phyloP scores from a whole-genome alignment of 2,329 filamentous ascomycete species.

The Nigrograna mackinnonii region DNA sequence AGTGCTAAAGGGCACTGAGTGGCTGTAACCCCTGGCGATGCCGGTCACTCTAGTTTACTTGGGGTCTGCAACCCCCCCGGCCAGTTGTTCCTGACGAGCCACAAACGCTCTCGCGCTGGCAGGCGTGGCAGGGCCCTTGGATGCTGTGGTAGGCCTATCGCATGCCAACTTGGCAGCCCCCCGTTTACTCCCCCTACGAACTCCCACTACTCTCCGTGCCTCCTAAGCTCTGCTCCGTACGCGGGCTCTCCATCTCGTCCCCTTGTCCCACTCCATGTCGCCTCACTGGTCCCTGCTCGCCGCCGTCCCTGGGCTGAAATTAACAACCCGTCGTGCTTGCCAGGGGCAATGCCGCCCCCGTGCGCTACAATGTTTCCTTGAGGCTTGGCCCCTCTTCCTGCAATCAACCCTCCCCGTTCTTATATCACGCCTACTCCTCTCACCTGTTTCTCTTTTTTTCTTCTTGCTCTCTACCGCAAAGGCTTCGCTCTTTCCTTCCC shows the following conservation, averaged over 20 bases:
- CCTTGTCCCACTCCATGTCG: slow-evolving; percentile 8
- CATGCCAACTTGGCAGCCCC: too few species aligned
- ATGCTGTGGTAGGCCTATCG: too few species aligned
- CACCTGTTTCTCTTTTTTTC: slow-evolving; percentile 9
- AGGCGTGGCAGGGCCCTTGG: too few species aligned
- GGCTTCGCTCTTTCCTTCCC: slow-evolving; percentile 32
- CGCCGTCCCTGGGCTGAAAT: slow-evolving; percentile 36
- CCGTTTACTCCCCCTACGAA: too few species aligned
- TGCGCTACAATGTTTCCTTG: slow-evolving; percentile 15
- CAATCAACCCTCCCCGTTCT: slow-evolving; percentile 29
- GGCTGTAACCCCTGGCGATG: too few species aligned
- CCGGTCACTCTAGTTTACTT: too few species aligned
- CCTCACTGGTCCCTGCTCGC: slow-evolving; percentile 10
- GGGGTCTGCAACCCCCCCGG: slow-evolving; percentile 10
- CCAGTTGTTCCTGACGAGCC: slow-evolving; percentile 22
- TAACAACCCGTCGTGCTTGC: slow-evolving; percentile 25
- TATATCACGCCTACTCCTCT: slow-evolving; percentile 29
- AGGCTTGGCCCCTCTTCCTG: slow-evolving; percentile 31
- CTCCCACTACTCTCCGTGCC: slow-evolving; percentile 7
- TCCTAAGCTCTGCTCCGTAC: neutral
- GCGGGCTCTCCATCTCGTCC: neutral
- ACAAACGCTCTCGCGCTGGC: too few species aligned
- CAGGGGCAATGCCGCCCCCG: slow-evolving; percentile 32
- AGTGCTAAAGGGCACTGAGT: too few species aligned
- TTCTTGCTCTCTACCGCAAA: slow-evolving; percentile 36